Base-by-base conservation (phyloP, 2,329 filamentous ascomycete genomes). In the Beauveria asiatica region DNA sequence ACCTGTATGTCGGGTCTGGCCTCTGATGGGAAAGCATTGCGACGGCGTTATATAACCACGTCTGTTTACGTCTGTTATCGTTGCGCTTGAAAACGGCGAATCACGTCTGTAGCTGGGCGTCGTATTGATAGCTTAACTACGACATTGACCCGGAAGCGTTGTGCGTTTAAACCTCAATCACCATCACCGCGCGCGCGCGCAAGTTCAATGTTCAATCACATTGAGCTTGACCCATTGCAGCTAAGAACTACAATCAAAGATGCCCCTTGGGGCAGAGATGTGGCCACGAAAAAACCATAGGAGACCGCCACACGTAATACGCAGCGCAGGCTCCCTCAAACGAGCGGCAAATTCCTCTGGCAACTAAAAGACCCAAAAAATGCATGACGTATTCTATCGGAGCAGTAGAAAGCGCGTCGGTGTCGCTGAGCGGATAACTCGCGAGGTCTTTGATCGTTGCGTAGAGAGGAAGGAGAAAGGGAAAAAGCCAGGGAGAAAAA, bases 241-340 rank as follows among this genome's bases (percentile, higher is more conserved):
- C 6, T 7, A 25, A 30, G 5, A 39, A 23, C 51, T 21, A 23
- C 16, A 46, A 13, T 37, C 4, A 13, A 37, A 37, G 5, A 25
- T 10, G n/a, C 54, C 53, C 37, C 23, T n/a, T 44, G 45, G 27
- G 13, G 30, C 21, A 33, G 39, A 57, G 10, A 74, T 76, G 74
- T 76, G 66, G 73, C 75, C 74, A 71, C 72, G 60, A 68, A 67
- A 67, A 70, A 73, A 75, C 74, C 75, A 77, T 77, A 65, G 74
- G 75, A 73, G 70, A 72, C 73, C 71, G 71, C 70, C 72, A 76
- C 70, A 68, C 67, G 63, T 59, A 63, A 70, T 68, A 66, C 67
- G 70, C 41, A 52, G 46, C 70, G 67, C 72, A 71, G 65, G 70
- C 72, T 74, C 75, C 75, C 74, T 77, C 75, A 75, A 75, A 75